Percentiles rank a stretch among this genome's conserved stretches.
phyloP scores from a whole-genome alignment of 345 rosid genomes.

The Combretum micranthum region DNA sequence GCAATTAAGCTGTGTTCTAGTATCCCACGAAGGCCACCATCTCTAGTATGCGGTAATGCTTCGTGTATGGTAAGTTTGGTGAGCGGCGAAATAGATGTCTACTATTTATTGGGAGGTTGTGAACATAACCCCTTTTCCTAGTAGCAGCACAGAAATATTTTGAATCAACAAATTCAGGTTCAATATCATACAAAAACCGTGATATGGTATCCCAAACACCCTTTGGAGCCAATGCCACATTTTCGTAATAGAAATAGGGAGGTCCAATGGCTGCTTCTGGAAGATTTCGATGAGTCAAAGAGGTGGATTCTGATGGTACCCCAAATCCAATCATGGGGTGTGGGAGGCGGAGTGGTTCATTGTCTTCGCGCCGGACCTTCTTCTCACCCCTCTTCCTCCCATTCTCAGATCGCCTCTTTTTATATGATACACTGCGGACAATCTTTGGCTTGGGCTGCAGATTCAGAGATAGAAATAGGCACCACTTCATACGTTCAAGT shows the following conservation, averaged over 20 bases:
- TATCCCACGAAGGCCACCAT: slow-evolving; percentile 97
- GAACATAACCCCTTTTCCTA: slow-evolving; percentile 83
- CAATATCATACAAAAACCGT: slow-evolving; percentile 54
- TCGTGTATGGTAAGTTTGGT: slow-evolving; percentile 59
- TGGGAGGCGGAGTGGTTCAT: slow-evolving; percentile 58
- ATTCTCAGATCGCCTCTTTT: slow-evolving; percentile 36
- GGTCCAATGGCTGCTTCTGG: too few species aligned
- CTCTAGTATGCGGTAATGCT: slow-evolving; percentile 60
- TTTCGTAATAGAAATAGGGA: too few species aligned
- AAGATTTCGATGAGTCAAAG: slow-evolving; percentile 30
- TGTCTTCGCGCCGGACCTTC: slow-evolving; percentile 23
- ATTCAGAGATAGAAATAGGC: slow-evolving; percentile 3
- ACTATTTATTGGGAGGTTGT: slow-evolving; percentile 61
- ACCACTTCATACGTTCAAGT: not conserved
- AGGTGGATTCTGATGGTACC: slow-evolving; percentile 37
- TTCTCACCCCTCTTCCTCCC: slow-evolving; percentile 27
- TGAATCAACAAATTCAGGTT: slow-evolving; percentile 86
- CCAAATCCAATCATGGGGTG: slow-evolving; percentile 92
- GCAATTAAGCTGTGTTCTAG: slow-evolving; percentile 71
- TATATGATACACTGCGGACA: slow-evolving; percentile 15
- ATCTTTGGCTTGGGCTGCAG: slow-evolving; percentile 34
- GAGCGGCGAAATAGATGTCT: slow-evolving; percentile 67
- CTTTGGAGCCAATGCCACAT: too few species aligned
- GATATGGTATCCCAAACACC: too few species aligned
- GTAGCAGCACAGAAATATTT: slow-evolving; percentile 79